These are phyloP conservation scores for Coemansia sp. DNA, from an alignment of 192 early-diverging fungal species.

Conservation along the genomic window DNA sequence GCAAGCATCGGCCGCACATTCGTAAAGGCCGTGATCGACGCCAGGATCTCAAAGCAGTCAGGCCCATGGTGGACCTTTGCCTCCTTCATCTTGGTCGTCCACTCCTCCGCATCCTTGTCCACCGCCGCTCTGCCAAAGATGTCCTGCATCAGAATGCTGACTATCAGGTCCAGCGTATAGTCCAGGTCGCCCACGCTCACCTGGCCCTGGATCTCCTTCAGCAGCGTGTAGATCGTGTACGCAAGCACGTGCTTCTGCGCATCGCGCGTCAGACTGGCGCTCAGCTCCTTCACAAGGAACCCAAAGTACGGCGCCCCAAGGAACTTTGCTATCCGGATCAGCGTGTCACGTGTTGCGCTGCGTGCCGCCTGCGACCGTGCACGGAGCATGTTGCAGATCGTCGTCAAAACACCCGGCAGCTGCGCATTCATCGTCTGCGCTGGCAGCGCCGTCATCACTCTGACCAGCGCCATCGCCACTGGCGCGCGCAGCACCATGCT, in stretches of 20 bases:
- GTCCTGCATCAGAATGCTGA: constrained; percentile 79
- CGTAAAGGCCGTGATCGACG: constrained; percentile 66
- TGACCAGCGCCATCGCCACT: constrained; percentile 80
- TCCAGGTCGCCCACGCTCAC: constrained; percentile 74
- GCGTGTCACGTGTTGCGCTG: constrained; percentile 80
- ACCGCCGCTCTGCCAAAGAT: constrained; percentile 88
- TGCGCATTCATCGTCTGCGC: constrained; percentile 70
- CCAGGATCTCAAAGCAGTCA: constrained; percentile 84
- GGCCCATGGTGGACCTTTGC: constrained; percentile 81
- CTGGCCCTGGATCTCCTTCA: constrained; percentile 65
- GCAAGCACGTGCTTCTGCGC: constrained; percentile 95
- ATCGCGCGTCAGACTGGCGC: constrained; percentile 73
- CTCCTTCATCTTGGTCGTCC: constrained; percentile 88
- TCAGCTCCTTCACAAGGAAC: constrained; percentile 88
- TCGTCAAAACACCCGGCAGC: constrained; percentile 84
- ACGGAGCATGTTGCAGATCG: constrained; percentile 84
- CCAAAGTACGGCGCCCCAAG: constrained; percentile 81
- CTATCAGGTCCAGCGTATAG: constrained; percentile 69
- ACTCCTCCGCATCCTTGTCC: constrained; percentile 89
- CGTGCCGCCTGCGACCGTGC: constrained; percentile 77
- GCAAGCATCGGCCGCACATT: constrained; percentile 70
- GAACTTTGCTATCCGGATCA: constrained; percentile 82
- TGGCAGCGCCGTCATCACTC: constrained; percentile 81
- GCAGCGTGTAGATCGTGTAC: constrained; percentile 83
- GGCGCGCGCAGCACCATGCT: constrained; percentile 80